These are phyloP conservation scores for Bullera alba DNA, from an alignment of 768 basidiomycete species.

Conservation along the genomic window DNA sequence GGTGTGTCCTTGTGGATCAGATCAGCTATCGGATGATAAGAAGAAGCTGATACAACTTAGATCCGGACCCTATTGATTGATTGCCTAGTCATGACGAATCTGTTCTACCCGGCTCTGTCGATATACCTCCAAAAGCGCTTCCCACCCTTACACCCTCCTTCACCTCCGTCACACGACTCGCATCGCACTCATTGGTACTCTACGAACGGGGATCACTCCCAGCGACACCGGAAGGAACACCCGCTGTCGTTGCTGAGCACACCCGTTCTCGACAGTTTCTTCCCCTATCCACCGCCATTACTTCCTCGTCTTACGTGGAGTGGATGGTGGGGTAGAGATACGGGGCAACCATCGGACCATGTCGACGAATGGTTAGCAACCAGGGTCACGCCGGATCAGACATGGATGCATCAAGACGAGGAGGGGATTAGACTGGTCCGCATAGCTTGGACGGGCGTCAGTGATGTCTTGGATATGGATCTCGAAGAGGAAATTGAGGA, in stretches of 20 bases:
- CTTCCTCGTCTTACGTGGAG: slow-evolving; percentile 27
- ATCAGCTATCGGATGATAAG: background rate
- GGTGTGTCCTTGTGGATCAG: slow-evolving; percentile 18
- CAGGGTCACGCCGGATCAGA: background rate
- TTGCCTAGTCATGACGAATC: slow-evolving; percentile 45
- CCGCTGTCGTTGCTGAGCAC: slow-evolving; percentile 40
- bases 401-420: background rate
- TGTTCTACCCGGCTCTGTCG: slow-evolving; percentile 45
- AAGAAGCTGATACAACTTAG: slow-evolving; percentile 11
- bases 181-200: slow-evolving; percentile 13
- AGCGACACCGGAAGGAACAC: slow-evolving; percentile 20
- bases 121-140: slow-evolving; percentile 34
- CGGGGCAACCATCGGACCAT: slow-evolving; percentile 8
- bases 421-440: slow-evolving; percentile 26
- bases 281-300: slow-evolving; percentile 43
- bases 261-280: slow-evolving; percentile 41
- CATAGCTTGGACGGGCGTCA: slow-evolving; percentile 35
- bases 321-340: slow-evolving; percentile 32
- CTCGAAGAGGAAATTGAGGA: background rate
- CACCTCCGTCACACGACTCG: slow-evolving; percentile 18
- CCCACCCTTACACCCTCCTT: slow-evolving; percentile 23
- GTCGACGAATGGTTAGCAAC: slow-evolving; percentile 11
- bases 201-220: slow-evolving; percentile 1
- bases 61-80: slow-evolving; percentile 44
- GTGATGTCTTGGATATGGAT: slow-evolving; percentile 28